A percentile compares a stretch with the other conserved stretches of the same genome.
Evolutionary conservation across 805 yeast genomes (phyloP).

Genomic region (Sugiyamaella mastotermitis): DNA sequence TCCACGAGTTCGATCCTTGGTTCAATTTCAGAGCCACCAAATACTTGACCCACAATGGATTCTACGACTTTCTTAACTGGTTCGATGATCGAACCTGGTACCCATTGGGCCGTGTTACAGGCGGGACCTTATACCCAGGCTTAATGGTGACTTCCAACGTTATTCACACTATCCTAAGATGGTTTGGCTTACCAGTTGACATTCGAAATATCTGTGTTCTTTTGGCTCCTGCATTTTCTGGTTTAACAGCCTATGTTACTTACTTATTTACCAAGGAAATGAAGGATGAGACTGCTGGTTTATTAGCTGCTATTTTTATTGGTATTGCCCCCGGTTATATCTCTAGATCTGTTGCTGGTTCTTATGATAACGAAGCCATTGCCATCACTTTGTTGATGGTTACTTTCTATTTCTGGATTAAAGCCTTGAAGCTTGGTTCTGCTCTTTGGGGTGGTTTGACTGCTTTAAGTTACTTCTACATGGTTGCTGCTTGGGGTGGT

Average conservation of each 20-base stretch:
- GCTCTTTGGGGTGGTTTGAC: slow-evolving; percentile 76
- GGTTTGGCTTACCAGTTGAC: slow-evolving; percentile 76
- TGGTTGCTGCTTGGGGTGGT: slow-evolving; percentile 99
- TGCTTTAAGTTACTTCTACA: slow-evolving; percentile 88
- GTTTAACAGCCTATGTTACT: slow-evolving; percentile 84
- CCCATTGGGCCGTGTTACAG: slow-evolving; percentile 97
- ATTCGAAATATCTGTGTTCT: slow-evolving; percentile 93
- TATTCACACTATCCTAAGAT: slow-evolving; percentile 62
- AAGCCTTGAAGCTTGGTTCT: slow-evolving; percentile 86
- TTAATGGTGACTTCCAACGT: slow-evolving; percentile 96
- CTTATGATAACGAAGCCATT: slow-evolving; percentile 98
- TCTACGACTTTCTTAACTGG: slow-evolving; percentile 93
- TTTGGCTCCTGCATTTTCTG: slow-evolving; percentile 94
- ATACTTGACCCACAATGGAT: slow-evolving; percentile 76
- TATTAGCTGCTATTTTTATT: slow-evolving; percentile 88
- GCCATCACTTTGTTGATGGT: slow-evolving; percentile 95
- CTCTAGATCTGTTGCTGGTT: slow-evolving; percentile 97
- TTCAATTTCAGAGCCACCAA: slow-evolving; percentile 91
- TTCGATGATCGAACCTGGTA: slow-evolving; percentile 99
- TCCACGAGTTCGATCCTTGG: slow-evolving; percentile 77
- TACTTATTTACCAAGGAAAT: slow-evolving; percentile 83
- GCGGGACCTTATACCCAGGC: slow-evolving; percentile 98
- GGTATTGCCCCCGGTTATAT: slow-evolving; percentile 99
- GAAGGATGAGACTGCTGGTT: slow-evolving; percentile 84
- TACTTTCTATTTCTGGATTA: slow-evolving; percentile 93